phyloP scores from a whole-genome alignment of 108 stramenopile genomes.

The Cyclotella sp. region DNA sequence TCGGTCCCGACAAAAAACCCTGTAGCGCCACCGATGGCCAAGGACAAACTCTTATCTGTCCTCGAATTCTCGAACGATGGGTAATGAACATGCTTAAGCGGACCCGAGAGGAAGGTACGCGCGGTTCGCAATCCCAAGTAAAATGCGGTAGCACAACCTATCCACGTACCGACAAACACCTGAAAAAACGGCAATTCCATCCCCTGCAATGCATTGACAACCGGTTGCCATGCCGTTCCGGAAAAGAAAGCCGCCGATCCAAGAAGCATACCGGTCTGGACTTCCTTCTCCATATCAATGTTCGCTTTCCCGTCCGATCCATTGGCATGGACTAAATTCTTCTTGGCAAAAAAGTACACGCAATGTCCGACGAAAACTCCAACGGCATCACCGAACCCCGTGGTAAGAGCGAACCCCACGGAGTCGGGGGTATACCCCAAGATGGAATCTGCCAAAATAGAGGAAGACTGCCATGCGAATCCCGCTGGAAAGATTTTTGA shows the following conservation, averaged over 20 bases:
- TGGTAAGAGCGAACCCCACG: slow-evolving; percentile 72
- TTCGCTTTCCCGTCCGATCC: not conserved
- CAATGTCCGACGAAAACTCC: slow-evolving; percentile 78
- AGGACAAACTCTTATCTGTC: slow-evolving; percentile 66
- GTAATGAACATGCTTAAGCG: slow-evolving; percentile 59
- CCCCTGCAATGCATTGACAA: slow-evolving; percentile 80
- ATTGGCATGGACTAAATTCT: slow-evolving; percentile 38
- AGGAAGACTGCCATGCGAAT: slow-evolving; percentile 84
- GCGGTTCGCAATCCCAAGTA: slow-evolving; percentile 71
- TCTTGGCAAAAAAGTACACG: slow-evolving; percentile 68
- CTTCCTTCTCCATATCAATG: slow-evolving; percentile 64
- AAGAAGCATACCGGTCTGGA: slow-evolving; percentile 71
- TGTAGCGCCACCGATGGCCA: slow-evolving; percentile 84
- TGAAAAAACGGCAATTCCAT: slow-evolving; percentile 68
- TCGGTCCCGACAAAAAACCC: slow-evolving; percentile 89
- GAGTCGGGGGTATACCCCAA: slow-evolving; percentile 68
- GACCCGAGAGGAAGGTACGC: slow-evolving; percentile 62
- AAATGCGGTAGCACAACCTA: slow-evolving; percentile 85
- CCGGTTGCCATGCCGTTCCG: slow-evolving; percentile 85
- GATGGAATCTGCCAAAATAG: slow-evolving; percentile 62
- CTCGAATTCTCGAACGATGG: slow-evolving; percentile 74
- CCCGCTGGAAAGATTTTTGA: slow-evolving; percentile 90
- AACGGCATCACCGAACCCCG: slow-evolving; percentile 74
- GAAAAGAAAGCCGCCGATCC: slow-evolving; percentile 83
- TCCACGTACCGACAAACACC: slow-evolving; percentile 78